These are phyloP conservation scores for Tricholoma furcatifolium DNA, from an alignment of 768 basidiomycete genomes.

Conservation along the genomic window DNA sequence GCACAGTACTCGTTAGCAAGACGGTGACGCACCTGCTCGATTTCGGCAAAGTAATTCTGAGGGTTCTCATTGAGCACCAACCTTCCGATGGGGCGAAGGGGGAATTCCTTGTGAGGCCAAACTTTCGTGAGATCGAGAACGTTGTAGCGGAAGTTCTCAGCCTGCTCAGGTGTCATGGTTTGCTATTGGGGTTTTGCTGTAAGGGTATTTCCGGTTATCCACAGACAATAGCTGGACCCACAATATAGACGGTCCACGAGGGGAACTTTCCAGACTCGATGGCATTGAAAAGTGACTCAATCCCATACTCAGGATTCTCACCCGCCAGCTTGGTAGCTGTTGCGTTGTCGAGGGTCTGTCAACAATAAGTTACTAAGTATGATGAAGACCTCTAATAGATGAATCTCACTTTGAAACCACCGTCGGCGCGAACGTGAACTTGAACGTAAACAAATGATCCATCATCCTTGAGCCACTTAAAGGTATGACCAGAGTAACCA, in stretches of 20 bases:
- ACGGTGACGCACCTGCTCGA: constrained; percentile 72
- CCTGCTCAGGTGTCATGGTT: constrained; percentile 92
- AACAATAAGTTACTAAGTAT: constrained; percentile 2
- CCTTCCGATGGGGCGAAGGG: constrained; percentile 86
- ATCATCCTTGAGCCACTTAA: constrained; percentile 82
- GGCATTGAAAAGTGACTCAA: constrained; percentile 71
- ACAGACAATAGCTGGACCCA: constrained; percentile 33
- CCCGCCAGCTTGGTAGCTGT: constrained; percentile 67
- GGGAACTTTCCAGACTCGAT: constrained; percentile 84
- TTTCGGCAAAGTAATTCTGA: constrained; percentile 91
- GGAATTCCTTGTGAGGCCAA: constrained; percentile 86
- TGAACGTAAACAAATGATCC: constrained; percentile 87
- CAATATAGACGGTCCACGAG: constrained; percentile 85
- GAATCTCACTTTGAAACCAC: constrained; percentile 70
- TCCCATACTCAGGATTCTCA: constrained; percentile 84
- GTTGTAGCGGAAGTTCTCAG: constrained; percentile 88
- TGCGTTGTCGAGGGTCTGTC: constrained; percentile 68
- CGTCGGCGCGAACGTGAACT: constrained; percentile 75
- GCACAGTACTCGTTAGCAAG: not conserved
- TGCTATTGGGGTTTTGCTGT: constrained; percentile 44
- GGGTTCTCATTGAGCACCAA: constrained; percentile 77
- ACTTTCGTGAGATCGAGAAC: constrained; percentile 89
- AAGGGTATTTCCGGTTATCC: not conserved
- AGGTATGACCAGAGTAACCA: constrained; percentile 93
- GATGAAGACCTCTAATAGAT: not conserved